These are phyloP conservation scores for Primulina huaijiensis DNA, from an alignment of 257 asterid species.

Conservation along the genomic window DNA sequence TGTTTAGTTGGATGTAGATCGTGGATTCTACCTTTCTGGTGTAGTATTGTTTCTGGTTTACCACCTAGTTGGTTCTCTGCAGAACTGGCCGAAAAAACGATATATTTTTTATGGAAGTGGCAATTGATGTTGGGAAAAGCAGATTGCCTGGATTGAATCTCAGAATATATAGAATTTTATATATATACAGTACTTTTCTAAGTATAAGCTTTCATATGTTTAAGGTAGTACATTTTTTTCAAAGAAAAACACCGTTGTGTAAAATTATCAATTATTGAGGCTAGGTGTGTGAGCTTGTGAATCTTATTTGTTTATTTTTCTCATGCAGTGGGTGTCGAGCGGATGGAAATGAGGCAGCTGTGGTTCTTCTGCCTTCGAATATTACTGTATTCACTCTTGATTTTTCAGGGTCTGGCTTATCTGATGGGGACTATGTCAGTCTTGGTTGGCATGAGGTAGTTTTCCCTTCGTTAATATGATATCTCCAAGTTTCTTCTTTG, in stretches of 20 bases:
- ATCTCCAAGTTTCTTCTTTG: constrained; percentile 1
- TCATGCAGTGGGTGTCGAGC: constrained; percentile 93
- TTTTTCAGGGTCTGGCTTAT: constrained; percentile 94
- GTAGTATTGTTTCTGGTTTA: background rate
- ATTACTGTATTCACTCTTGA: constrained; percentile 92
- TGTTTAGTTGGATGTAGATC: background rate
- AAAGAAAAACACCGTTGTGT: background rate
- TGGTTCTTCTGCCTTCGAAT: constrained; percentile 85
- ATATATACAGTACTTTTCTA: background rate
- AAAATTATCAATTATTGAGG: background rate
- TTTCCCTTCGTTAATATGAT: constrained; percentile 11
- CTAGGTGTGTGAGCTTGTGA: constrained; percentile 7
- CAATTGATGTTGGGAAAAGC: constrained; percentile 12
- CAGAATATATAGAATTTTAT: background rate
- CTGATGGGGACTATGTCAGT: constrained; percentile 91
- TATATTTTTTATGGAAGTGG: background rate
- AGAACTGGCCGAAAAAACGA: background rate
- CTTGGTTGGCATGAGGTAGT: constrained; percentile 97
- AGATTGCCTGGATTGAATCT: background rate
- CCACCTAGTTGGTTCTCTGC: background rate
- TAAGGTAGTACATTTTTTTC: background rate
- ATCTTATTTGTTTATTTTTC: constrained; percentile 20
- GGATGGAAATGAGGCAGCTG: constrained; percentile 97
- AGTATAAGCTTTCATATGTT: background rate
- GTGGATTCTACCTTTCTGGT: constrained; percentile 2